phyloP scores from a whole-genome alignment of 805 yeast species.

The Millerozyma miso region DNA sequence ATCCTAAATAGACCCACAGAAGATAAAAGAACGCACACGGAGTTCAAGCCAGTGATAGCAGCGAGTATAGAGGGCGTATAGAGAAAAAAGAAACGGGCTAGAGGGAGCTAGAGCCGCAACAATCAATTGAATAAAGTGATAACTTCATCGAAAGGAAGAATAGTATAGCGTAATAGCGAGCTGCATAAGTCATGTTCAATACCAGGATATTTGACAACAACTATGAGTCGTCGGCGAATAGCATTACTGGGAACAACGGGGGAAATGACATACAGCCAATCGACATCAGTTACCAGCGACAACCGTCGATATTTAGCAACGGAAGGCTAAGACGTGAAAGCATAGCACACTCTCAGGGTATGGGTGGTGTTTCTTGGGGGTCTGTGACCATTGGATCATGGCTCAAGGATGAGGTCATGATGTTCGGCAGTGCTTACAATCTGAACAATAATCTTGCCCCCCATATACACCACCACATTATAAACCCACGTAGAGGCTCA shows the following conservation, averaged over 20 bases:
- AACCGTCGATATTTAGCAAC: slow-evolving; percentile 38
- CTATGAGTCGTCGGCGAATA: slow-evolving; percentile 21
- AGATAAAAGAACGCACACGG: neutral
- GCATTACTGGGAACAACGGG: slow-evolving; percentile 18
- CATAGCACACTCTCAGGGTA: slow-evolving; percentile 93
- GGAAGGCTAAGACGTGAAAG: slow-evolving; percentile 73
- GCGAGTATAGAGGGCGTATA: neutral
- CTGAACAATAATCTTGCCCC: slow-evolving; percentile 10
- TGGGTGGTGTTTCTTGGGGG: slow-evolving; percentile 98
- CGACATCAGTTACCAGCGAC: slow-evolving; percentile 40
- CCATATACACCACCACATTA: slow-evolving; percentile 15
- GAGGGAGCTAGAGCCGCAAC: neutral
- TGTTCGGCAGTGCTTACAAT: slow-evolving; percentile 27
- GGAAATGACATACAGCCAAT: slow-evolving; percentile 38
- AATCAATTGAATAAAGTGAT: neutral
- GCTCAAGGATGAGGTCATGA: slow-evolving; percentile 89
- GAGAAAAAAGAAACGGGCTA: neutral
- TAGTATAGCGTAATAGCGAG: neutral
- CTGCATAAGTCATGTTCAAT: slow-evolving; percentile 32
- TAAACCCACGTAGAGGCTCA: slow-evolving; percentile 37
- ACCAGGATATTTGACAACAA: slow-evolving; percentile 37
- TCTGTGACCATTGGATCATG: slow-evolving; percentile 92
- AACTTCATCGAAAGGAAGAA: neutral
- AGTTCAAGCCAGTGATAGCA: neutral
- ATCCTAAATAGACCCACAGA: neutral